Evolutionary conservation across 2,329 filamentous ascomycete species (phyloP), one percentile per base, ranked within the genome.

Genomic region (Verticillium albo-atrum): DNA sequence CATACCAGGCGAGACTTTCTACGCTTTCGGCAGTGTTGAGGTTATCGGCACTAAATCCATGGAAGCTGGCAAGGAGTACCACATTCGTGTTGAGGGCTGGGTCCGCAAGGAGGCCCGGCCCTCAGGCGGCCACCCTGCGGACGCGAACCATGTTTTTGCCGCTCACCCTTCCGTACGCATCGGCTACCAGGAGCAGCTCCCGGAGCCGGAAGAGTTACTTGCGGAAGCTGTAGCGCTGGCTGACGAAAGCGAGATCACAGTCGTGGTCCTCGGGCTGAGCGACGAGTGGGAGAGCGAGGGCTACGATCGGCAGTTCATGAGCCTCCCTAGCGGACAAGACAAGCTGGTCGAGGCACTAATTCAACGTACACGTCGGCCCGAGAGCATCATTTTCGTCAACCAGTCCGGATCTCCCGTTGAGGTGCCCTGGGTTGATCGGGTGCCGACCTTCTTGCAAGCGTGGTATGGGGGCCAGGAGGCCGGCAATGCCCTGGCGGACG

Each of bases 381-480:
- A 57, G n/a, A 63, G 57, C 12, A 53, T 56, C 10, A 57, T 65
- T 17, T 57, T 64, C 10, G 63, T 65, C 14, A 64, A 63, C n/a
- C 64, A 64, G 32, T 62, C 64, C 2, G 63, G 64, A 7, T 62
- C 58, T 12, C 64, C 64, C 61, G 62, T 60, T 28, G 55, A 20
- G 51, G 79, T 86, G 79, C 82, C 82, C 1, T 85, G 82, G 82
- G 72, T 77, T 2, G 67, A 74, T 32, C 71, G 75, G 28, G 77
- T 77, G 27, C 67, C 65, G n/a, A 79, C 81, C 1, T 72, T 89
- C 3, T 64, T 88, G 0, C 84, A 89, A 64, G 86, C 85, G 6
- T 90, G 87, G 87, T 90, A 89, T 64, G 85, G 86, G 61, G 88
- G 88, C 15, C 87, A 90, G 65, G 87, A 90, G 70, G 83, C 84